Base-by-base conservation (phyloP, 2,329 filamentous ascomycete genomes). In the Madurella fahalii region DNA sequence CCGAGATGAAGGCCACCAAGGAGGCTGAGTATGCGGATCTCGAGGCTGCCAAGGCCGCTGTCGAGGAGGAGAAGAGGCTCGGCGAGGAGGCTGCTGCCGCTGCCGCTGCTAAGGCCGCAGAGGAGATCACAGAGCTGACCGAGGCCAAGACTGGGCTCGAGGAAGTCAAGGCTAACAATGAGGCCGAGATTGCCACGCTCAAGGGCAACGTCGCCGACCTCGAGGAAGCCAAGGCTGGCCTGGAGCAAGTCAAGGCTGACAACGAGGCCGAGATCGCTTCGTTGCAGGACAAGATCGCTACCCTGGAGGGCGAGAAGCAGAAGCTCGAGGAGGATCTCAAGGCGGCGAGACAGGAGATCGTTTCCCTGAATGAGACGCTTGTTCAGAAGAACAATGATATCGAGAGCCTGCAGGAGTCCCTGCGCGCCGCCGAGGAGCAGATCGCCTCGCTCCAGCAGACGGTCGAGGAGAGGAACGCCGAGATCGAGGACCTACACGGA, bases 401-500 rank as follows among this genome's bases (percentile, higher is more conserved):
- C 7, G 59, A 61, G 60, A 58, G 44, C 39, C 61, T 64, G 9
- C 54, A 57, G 46, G 59, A 64, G 57, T 59, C 60, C 4, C 54
- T 67, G 13, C 57, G 60, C 15, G 47, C 57, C 0, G 61, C 65
- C 13, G 60, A 64, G 45, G 58, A 64, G 18, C 59, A 64, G 34
- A 63, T 64, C 18, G 44, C 44, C 9, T 62, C 58, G 2, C 58
- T 66, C 4, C 61, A 60, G 11, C 59, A 60, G 45, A 65, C 66
- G 3, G 49, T 63, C 1, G 60, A 64, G 41, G 63, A 62, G 30
- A 59, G 58, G 49, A 63, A 56, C 46, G 49, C 34, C 30, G 47
- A 63, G 54, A 59, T 63, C 12, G 63, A 67, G 16, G 61, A 64
- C 18, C 59, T 66, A 2, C 61, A 63, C 40, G 50, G 43, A 40